Conservation (phyloP, 176 grass and related monocot species). For the Aegilops longissima region DNA sequence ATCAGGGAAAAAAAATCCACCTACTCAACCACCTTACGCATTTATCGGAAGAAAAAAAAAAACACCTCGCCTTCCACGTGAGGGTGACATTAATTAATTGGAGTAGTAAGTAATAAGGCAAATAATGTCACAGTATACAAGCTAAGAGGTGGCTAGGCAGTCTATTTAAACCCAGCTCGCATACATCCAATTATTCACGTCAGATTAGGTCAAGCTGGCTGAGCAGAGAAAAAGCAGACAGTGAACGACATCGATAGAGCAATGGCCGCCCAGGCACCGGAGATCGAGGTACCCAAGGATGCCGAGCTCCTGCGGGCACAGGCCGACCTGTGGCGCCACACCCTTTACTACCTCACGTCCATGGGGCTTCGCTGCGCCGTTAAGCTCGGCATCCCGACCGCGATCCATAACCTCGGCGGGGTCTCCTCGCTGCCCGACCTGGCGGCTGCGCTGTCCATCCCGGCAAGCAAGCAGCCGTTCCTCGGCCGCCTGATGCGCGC, state of each 20-base stretch:
- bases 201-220: no score
- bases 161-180: no score
- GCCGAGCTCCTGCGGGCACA: slow-evolving; percentile 27
- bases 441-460: slow-evolving; percentile 14
- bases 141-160: no score
- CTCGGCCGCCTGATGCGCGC: slow-evolving; percentile 45
- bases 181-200: no score
- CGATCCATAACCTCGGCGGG: slow-evolving; percentile 28
- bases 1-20: no score
- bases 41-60: no score
- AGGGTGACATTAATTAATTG: no score
- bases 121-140: no score
- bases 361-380: slow-evolving; percentile 41
- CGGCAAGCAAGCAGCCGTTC: neutral
- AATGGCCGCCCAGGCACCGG: neutral
- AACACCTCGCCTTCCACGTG: no score
- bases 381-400: slow-evolving; percentile 31
- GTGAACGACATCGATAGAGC: neutral
- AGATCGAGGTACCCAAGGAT: neutral
- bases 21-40: no score
- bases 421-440: neutral
- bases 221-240: neutral
- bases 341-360: slow-evolving; percentile 11
- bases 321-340: slow-evolving; percentile 27
- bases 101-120: no score